phyloP scores from a whole-genome alignment of 176 grass and related monocot species.

The Triticum aestivum region DNA sequence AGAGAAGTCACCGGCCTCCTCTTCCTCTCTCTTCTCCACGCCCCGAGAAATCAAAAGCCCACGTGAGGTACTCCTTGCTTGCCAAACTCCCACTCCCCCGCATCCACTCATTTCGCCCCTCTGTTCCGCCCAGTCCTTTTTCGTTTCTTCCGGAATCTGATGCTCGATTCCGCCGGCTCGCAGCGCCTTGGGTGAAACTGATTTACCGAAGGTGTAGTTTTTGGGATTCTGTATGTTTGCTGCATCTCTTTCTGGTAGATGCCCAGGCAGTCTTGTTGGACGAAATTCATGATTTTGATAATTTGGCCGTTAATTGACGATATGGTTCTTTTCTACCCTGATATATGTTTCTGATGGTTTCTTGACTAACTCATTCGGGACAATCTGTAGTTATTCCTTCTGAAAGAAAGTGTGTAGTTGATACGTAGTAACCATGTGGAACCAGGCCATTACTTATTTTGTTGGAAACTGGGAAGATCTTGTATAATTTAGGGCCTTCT shows the following conservation, averaged over 20 bases:
- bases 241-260: slow-evolving; percentile 3
- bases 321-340: background rate
- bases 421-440: background rate
- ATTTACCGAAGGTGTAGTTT: background rate
- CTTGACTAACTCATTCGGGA: background rate
- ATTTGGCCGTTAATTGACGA: background rate
- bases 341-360: background rate
- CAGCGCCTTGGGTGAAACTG: background rate
- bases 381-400: background rate
- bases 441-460: background rate
- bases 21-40: background rate
- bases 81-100: slow-evolving; percentile 17
- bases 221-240: background rate
- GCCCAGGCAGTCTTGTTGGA: background rate
- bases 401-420: background rate
- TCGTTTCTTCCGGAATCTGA: background rate
- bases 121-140: background rate
- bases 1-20: background rate
- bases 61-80: slow-evolving; percentile 33
- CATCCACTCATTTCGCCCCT: slow-evolving; percentile 14
- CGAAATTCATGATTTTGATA: background rate
- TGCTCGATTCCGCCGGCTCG: background rate
- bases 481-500: slow-evolving; percentile 3
- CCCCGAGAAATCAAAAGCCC: slow-evolving; percentile 19
- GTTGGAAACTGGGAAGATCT: background rate